phyloP scores from a whole-genome alignment of 768 basidiomycete species.

The Leucocoprinus leucothites region DNA sequence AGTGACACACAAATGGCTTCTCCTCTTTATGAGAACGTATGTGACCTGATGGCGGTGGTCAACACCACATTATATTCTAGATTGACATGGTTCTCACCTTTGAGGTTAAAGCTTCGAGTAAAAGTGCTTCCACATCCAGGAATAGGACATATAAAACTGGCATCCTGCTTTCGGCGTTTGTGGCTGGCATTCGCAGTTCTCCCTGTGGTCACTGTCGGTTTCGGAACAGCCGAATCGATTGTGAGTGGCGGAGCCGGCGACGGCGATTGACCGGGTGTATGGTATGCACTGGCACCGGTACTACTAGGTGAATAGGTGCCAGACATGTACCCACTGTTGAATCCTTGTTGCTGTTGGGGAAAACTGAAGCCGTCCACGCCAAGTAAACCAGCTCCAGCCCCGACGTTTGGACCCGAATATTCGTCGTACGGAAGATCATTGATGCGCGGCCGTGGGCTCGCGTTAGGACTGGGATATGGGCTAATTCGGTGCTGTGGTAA shows the following conservation, averaged over 20 bases:
- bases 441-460: slow-evolving; percentile 54
- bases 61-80: slow-evolving; percentile 5
- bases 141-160: slow-evolving; percentile 80
- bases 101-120: slow-evolving; percentile 90
- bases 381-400: slow-evolving; percentile 9
- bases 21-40: slow-evolving; percentile 93
- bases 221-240: slow-evolving; percentile 33
- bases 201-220: slow-evolving; percentile 87
- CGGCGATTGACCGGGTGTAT: slow-evolving; percentile 11
- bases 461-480: slow-evolving; percentile 69
- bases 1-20: slow-evolving; percentile 91
- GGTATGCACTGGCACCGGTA: slow-evolving; percentile 10
- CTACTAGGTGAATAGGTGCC: slow-evolving; percentile 13
- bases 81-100: slow-evolving; percentile 48
- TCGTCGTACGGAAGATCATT: slow-evolving; percentile 41
- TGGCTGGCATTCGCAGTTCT: slow-evolving; percentile 87
- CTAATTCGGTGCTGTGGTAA: slow-evolving; percentile 40
- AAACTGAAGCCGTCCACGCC: slow-evolving; percentile 2
- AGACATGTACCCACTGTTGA: slow-evolving; percentile 13
- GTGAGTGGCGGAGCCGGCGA: slow-evolving; percentile 7
- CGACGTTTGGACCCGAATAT: slow-evolving; percentile 5
- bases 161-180: slow-evolving; percentile 83
- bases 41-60: slow-evolving; percentile 56
- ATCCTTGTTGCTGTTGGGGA: slow-evolving; percentile 5
- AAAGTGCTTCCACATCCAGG: slow-evolving; percentile 85